phyloP scores from a whole-genome alignment of 768 basidiomycete species.

The Trametes punicea region DNA sequence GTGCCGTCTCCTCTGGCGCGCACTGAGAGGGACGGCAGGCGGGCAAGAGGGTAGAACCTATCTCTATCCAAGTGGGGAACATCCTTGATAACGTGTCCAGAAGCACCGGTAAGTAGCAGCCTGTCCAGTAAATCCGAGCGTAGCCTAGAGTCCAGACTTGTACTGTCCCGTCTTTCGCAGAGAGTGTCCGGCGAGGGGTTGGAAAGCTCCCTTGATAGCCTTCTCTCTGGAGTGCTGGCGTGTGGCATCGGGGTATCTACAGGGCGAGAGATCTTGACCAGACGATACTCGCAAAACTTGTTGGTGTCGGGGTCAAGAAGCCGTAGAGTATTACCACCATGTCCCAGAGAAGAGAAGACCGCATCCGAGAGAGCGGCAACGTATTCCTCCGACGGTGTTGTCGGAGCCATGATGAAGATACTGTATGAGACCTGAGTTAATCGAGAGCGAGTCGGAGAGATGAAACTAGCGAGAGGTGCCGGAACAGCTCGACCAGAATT shows the following conservation, averaged over 20 bases:
- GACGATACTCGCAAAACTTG: conserved; percentile 2
- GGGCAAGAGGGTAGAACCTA: neutral
- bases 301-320: neutral
- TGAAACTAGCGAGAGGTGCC: too few species aligned
- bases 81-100: neutral
- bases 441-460: too few species aligned
- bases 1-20: conserved; percentile 1
- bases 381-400: neutral
- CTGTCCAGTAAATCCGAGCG: neutral
- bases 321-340: neutral
- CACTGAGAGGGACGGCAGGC: neutral
- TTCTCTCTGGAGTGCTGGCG: too few species aligned
- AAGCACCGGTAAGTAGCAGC: neutral
- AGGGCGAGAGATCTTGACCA: neutral
- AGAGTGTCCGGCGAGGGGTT: too few species aligned
- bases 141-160: neutral
- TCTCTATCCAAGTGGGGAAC: neutral
- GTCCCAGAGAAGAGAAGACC: neutral
- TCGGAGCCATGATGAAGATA: neutral
- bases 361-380: neutral
- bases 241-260: neutral
- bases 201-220: too few species aligned
- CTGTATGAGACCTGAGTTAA: too few species aligned
- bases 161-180: too few species aligned
- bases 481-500: too few species aligned